Conservation (phyloP, 225 moss, liverwort and hornwort genomes). For the Lunularia cruciata region DNA sequence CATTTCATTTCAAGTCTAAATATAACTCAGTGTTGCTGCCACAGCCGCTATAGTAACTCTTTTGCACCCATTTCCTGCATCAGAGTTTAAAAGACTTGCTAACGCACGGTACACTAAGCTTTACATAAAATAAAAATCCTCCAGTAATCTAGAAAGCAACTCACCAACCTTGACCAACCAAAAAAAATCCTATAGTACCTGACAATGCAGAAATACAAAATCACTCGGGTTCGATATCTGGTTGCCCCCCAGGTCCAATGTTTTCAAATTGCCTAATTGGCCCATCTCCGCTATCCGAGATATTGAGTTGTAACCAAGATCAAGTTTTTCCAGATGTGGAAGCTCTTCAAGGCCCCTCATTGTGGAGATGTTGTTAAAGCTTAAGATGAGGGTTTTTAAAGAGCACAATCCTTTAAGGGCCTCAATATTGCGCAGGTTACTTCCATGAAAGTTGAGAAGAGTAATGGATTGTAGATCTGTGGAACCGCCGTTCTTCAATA, state of each 20-base stretch:
- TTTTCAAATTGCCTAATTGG: slow-evolving; percentile 52
- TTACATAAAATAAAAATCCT: too few relatives aligned
- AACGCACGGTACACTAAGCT: too few relatives aligned
- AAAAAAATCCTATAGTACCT: too few relatives aligned
- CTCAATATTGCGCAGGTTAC: slow-evolving; percentile 63
- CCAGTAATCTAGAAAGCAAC: too few relatives aligned
- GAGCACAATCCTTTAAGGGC: slow-evolving; percentile 51
- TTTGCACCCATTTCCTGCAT: too few relatives aligned
- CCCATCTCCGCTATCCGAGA: slow-evolving; percentile 67
- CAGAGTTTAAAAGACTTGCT: too few relatives aligned
- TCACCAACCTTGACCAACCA: not conserved
- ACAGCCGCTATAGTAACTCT: too few relatives aligned
- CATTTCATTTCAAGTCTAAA: not conserved
- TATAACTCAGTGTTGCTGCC: too few relatives aligned
- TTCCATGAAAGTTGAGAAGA: slow-evolving; percentile 74
- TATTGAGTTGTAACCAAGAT: slow-evolving; percentile 80
- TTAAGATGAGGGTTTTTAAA: slow-evolving; percentile 73
- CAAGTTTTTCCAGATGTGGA: slow-evolving; percentile 63
- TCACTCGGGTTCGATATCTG: slow-evolving; percentile 65
- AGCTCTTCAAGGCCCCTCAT: slow-evolving; percentile 72
- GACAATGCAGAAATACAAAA: slow-evolving; percentile 55
- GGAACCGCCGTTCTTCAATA: slow-evolving; percentile 47
- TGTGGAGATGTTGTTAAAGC: slow-evolving; percentile 80
- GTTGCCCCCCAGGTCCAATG: slow-evolving; percentile 78
- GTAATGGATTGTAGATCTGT: slow-evolving; percentile 52